Base-by-base conservation (phyloP, 1,139 yeast species). In the Kluyveromyces sp. region DNA sequence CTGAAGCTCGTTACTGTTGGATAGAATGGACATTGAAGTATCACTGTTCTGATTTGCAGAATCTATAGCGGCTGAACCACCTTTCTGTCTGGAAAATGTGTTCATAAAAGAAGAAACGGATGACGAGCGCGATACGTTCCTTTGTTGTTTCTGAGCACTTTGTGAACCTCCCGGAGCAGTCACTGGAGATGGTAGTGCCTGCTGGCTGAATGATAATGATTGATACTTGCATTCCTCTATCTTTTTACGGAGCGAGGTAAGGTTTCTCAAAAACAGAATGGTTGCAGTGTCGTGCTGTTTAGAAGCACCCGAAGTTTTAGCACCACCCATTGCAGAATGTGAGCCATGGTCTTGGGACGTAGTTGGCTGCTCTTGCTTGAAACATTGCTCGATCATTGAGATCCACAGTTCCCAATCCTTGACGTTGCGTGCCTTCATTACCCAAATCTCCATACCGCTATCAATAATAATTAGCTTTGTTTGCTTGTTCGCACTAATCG, bases 371-470 rank as follows among this genome's bases (percentile, higher is more conserved):
- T 31, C 44, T 17, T 42, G 34, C 19, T 42, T 40, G 47, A 54
- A 60, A 43, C 64, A 61, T 8, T 51, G 48, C 44, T 60, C 61
- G 28, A 88, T 74, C 0, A 95, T 95, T 40, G 78, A 74, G 8
- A 84, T 77, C 98, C 98, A 92, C 8, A 78, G 72, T 36, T 77
- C 74, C 71, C 88, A 92, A 52, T 85, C 92, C 3, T 71, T 69
- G 13, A 64, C 64, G 45, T 74, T 78, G 36, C 74, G 66, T 0
- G 96, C 86, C 55, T 83, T 84, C 50, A 92, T 69, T 40, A 78
- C 80, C 98, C 98, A 92, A 13, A 86, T 80, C 61, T 92, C 98
- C 80, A 92, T 82, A 2, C 98, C 98, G 0, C 96, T 87, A 62
- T 92, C 97, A 50, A 92, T 75, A 43, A 83, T 81, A 40, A 92